Evolutionary conservation across 352 stramenopile species (phyloP).

Genomic region (Phytopythium vexans): DNA sequence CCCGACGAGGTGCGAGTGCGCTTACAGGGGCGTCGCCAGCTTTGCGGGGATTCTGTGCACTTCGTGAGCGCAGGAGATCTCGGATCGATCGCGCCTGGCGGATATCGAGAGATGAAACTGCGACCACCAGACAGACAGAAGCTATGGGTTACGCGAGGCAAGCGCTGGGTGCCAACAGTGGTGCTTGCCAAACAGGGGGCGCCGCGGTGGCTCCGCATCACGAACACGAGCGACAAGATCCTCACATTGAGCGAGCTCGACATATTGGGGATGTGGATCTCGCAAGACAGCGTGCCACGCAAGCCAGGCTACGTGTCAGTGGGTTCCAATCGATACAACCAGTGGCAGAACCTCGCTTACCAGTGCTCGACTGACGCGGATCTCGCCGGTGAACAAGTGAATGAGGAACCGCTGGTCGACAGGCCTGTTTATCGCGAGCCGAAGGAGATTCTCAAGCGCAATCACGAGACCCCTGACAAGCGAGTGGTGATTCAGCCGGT

Average conservation of each 20-base stretch:
- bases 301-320: slow-evolving; percentile 6
- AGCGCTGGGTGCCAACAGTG: slow-evolving; percentile 5
- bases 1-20: slow-evolving; percentile 12
- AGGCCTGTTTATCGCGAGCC: too few species aligned
- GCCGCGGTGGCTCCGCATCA: slow-evolving; percentile 4
- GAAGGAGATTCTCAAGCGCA: neutral
- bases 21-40: neutral
- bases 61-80: neutral
- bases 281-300: slow-evolving; percentile 2
- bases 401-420: neutral
- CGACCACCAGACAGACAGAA: neutral
- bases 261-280: slow-evolving; percentile 7
- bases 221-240: neutral
- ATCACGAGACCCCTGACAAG: neutral
- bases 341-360: slow-evolving; percentile 9
- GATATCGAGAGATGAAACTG: neutral
- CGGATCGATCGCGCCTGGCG: neutral
- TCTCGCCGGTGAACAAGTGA: neutral
- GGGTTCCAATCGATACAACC: slow-evolving; percentile 2
- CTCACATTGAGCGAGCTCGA: neutral
- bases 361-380: neutral
- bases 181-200: neutral
- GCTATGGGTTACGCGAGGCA: slow-evolving; percentile 4
- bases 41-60: neutral
- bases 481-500: neutral